These are phyloP conservation scores for Apocynum venetum DNA, from an alignment of 257 asterid species.

Conservation along the genomic window DNA sequence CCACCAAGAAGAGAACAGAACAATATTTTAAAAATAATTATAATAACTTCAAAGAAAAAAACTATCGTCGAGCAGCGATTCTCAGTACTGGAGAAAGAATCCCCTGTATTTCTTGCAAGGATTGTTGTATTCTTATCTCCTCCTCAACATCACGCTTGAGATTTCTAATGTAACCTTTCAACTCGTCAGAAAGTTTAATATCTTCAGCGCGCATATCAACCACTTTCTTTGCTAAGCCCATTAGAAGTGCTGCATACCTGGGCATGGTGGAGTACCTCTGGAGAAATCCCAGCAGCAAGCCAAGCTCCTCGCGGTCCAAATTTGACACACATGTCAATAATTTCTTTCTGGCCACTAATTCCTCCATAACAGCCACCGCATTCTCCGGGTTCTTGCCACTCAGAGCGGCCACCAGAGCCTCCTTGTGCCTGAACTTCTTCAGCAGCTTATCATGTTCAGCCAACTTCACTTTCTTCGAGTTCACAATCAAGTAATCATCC, in stretches of 20 bases:
- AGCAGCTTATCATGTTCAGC: conserved; percentile 68
- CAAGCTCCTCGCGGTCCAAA: conserved; percentile 68
- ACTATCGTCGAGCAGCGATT: conserved; percentile 66
- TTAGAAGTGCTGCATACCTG: conserved; percentile 57
- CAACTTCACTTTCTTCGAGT: conserved; percentile 67
- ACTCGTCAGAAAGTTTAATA: conserved; percentile 43
- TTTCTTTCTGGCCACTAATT: conserved; percentile 77
- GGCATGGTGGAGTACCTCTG: conserved; percentile 75
- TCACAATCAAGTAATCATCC: conserved; percentile 60
- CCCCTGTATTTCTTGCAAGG: conserved; percentile 81
- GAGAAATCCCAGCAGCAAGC: conserved; percentile 54
- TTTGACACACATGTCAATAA: conserved; percentile 57
- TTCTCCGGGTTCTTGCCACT: conserved; percentile 53
- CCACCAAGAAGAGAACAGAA: neutral
- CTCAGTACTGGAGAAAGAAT: conserved; percentile 71
- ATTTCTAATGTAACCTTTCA: conserved; percentile 55
- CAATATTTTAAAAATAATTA: no score
- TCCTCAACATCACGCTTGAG: conserved; percentile 79
- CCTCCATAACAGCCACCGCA: conserved; percentile 90
- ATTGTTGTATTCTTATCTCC: conserved; percentile 70
- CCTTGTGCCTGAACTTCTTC: conserved; percentile 83
- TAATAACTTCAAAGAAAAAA: neutral
- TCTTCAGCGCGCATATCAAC: conserved; percentile 71
- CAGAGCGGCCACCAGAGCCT: conserved; percentile 68
- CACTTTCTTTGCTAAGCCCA: conserved; percentile 54